Evolutionary conservation across 495 filamentous ascomycete genomes (phyloP).

Genomic region (Penicillium simplicissimum): DNA sequence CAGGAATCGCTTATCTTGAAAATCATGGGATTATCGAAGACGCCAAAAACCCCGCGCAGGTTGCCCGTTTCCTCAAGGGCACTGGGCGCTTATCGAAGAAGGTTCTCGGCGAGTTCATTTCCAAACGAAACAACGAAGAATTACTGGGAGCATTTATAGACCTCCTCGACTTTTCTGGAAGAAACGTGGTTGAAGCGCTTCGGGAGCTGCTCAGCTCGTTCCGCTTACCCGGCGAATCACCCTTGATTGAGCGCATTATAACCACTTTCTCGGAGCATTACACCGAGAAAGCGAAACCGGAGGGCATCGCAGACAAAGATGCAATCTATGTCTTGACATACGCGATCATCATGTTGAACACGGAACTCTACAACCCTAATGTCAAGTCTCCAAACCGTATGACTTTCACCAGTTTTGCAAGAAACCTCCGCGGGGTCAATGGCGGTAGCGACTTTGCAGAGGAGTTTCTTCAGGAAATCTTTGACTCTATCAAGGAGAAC

Average conservation of each 20-base stretch:
- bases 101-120: slow-evolving; percentile 86
- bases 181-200: slow-evolving; percentile 86
- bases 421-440: slow-evolving; percentile 88
- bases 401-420: slow-evolving; percentile 75
- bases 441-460: slow-evolving; percentile 78
- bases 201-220: slow-evolving; percentile 88
- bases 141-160: slow-evolving; percentile 83
- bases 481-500: slow-evolving; percentile 83
- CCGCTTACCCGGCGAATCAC: slow-evolving; percentile 88
- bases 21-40: slow-evolving; percentile 81
- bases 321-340: slow-evolving; percentile 90
- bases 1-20: slow-evolving; percentile 81
- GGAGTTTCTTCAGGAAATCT: slow-evolving; percentile 85
- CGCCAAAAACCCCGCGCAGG: slow-evolving; percentile 65
- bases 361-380: slow-evolving; percentile 93
- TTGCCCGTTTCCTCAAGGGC: slow-evolving; percentile 81
- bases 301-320: slow-evolving; percentile 83
- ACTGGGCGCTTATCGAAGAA: slow-evolving; percentile 88
- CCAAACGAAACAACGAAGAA: slow-evolving; percentile 80
- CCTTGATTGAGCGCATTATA: slow-evolving; percentile 91
- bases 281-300: slow-evolving; percentile 66
- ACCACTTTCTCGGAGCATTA: slow-evolving; percentile 85
- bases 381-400: slow-evolving; percentile 80
- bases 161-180: slow-evolving; percentile 80
- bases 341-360: slow-evolving; percentile 94